phyloP scores from a whole-genome alignment of 2,329 filamentous ascomycete genomes.

The Aspergillus awamori region DNA sequence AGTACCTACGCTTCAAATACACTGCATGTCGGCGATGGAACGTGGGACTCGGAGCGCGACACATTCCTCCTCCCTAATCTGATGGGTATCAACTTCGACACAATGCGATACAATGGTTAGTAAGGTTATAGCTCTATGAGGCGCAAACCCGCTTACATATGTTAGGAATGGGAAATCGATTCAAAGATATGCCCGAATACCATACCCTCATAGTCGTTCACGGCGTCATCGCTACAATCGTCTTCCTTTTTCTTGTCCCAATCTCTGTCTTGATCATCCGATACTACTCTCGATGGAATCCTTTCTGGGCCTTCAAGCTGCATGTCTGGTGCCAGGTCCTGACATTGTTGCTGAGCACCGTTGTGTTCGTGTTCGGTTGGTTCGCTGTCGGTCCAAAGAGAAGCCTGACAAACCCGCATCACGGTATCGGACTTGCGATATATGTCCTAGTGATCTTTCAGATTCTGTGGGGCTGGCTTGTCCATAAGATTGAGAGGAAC shows the following conservation, averaged over 20 bases:
- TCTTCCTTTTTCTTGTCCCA: slow-evolving; percentile 64
- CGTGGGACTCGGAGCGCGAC: slow-evolving; percentile 65
- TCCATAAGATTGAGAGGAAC: slow-evolving; percentile 57
- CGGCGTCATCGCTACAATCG: slow-evolving; percentile 62
- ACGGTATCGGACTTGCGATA: slow-evolving; percentile 66
- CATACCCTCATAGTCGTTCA: slow-evolving; percentile 62
- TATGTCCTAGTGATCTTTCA: slow-evolving; percentile 64
- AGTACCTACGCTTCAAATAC: slow-evolving; percentile 64
- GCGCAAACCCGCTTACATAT: slow-evolving; percentile 17
- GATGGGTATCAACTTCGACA: slow-evolving; percentile 66
- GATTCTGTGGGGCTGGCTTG: slow-evolving; percentile 59
- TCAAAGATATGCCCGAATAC: slow-evolving; percentile 61
- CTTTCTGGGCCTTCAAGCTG: slow-evolving; percentile 58
- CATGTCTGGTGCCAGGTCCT: slow-evolving; percentile 67
- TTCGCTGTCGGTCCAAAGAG: slow-evolving; percentile 64
- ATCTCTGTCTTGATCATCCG: slow-evolving; percentile 62
- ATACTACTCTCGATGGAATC: slow-evolving; percentile 60
- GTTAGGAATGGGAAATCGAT: slow-evolving; percentile 68
- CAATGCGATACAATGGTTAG: slow-evolving; percentile 68
- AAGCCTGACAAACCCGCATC: slow-evolving; percentile 67
- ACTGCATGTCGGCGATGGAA: slow-evolving; percentile 67
- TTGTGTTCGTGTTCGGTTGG: slow-evolving; percentile 63
- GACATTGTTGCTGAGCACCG: slow-evolving; percentile 63
- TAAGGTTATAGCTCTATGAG: neutral
- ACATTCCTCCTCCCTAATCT: slow-evolving; percentile 67